Evolutionary conservation across 2,329 filamentous ascomycete genomes (phyloP).

Genomic region (Cryphonectria carpinicola): DNA sequence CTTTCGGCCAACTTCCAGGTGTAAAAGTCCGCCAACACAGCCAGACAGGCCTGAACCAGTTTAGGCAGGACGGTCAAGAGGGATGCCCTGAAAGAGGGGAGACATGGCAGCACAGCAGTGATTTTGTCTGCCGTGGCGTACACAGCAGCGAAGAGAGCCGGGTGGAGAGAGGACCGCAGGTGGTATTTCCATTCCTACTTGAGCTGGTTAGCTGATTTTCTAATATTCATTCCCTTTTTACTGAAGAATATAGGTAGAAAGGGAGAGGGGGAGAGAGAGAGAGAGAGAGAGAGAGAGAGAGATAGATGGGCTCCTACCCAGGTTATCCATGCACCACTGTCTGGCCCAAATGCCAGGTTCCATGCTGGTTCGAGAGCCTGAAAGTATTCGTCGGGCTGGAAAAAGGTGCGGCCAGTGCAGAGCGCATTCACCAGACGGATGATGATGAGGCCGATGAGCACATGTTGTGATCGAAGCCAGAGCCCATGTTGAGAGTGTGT

Average conservation of each 20-base stretch:
- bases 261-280: too few relatives aligned
- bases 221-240: not conserved
- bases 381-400: constrained; percentile 98
- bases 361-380: constrained; percentile 95
- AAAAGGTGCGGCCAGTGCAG: constrained; percentile 77
- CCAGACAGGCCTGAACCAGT: constrained; percentile 74
- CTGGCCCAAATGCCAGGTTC: constrained; percentile 78
- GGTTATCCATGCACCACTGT: constrained; percentile 87
- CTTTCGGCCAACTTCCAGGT: constrained; percentile 81
- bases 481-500: constrained; percentile 27
- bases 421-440: constrained; percentile 82
- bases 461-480: constrained; percentile 32
- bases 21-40: constrained; percentile 80
- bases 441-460: constrained; percentile 54
- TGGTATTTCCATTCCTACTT: constrained; percentile 89
- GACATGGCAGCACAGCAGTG: constrained; percentile 57
- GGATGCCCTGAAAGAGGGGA: constrained; percentile 61
- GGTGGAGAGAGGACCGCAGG: constrained; percentile 88
- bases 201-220: not conserved
- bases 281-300: not conserved
- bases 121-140: constrained; percentile 68
- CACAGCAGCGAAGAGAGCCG: constrained; percentile 77
- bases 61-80: constrained; percentile 75
- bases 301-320: constrained; percentile 67
- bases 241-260: too few relatives aligned